Base-by-base conservation (phyloP, 2,329 filamentous ascomycete species). In the Cladosporium phlei region DNA sequence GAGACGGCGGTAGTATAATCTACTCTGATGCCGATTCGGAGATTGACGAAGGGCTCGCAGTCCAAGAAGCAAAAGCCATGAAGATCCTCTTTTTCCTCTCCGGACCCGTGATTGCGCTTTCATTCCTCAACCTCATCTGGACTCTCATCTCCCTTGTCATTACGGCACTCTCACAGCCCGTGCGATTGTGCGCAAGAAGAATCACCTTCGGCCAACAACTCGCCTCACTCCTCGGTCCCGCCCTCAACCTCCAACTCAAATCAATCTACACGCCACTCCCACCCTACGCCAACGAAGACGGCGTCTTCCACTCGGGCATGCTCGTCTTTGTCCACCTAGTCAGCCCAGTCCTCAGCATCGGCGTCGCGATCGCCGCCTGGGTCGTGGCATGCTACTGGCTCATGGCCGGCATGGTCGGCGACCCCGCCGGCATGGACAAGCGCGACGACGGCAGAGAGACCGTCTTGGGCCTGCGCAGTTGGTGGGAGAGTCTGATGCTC, bases 361-460 rank as follows among this genome's bases (percentile, higher is more conserved):
- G 73, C 28, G 68, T 82, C 37, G 71, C 78, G 16, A 60, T 80
- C 11, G 73, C 75, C 1, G 71, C 75, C 5, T 83, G 79, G 79
- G 74, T 76, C 0, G 71, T 78, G 0, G 79, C 77, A 1, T 74
- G 70, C 16, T 83, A 82, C 65, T 83, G 79, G 80, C 65, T 80
- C 42, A 80, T 79, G 57, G 71, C 77, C 19, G 73, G 73, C 56
- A 76, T 82, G 9, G 66, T 83, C 38, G 80, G 80, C 4, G 80
- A 83, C 61, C 80, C 80, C 22, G 78, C 79, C 46, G 73, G 75
- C 20, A 69, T 68, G 50, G 76, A 78, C 55, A 70, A 71, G 49
- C 73, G 74, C 52, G 80, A 83, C 51, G 80, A 83, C 53, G 80
- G 80, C 10, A 69, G 74, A 44, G 76, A 78, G 17, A 76, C 78